Evolutionary conservation across 2,329 filamentous ascomycete species (phyloP), one percentile per base, ranked within the genome.

Genomic region (Pyrenophora teres): DNA sequence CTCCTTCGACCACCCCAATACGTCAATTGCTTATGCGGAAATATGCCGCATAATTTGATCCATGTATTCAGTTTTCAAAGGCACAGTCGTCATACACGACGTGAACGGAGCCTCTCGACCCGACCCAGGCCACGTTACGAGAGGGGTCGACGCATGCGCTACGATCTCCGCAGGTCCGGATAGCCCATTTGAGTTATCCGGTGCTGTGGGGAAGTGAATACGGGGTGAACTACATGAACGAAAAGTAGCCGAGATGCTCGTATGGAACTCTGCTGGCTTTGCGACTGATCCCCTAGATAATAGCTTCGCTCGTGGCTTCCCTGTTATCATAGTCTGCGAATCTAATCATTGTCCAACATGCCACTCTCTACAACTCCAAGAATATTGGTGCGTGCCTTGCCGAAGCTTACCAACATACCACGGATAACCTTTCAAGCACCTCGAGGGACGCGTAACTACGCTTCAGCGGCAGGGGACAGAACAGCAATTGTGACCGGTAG

Each of bases 401-500:
- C 59, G 4, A 63, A 58, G 33, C 10, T 59, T 10, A 21, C 54
- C 3, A 43, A 27, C 13, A 16, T 59, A 23, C 45, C 59, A 40
- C 59, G 54, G 39, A 46, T 60, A 7, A 32, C 54, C 7, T 46
- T 51, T 6, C 60, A 56, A 38, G 31, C 50, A 33, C 60, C 62
- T 16, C 55, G 23, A 47, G 65, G 59, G 61, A 46, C 46, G 15
- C 66, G 71, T 19, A 57, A 40, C 23, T 73, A 71, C 51, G 60
- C 62, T 6, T 57, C 49, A 15, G 54, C 63, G n/a, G 45, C 62
- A 10, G 35, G 40, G 18, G 65, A 23, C 45, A 60, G 67, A 40
- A 73, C 69, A 9, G 73, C 71, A 13, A 75, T 75, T 46, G 70
- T 74, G 8, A 75, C 73, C 3, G 72, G 72, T 13, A 72, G 71